These are phyloP conservation scores for Picochlorum costavermella DNA, from an alignment of 139 green algal genomes.

Conservation along the genomic window DNA sequence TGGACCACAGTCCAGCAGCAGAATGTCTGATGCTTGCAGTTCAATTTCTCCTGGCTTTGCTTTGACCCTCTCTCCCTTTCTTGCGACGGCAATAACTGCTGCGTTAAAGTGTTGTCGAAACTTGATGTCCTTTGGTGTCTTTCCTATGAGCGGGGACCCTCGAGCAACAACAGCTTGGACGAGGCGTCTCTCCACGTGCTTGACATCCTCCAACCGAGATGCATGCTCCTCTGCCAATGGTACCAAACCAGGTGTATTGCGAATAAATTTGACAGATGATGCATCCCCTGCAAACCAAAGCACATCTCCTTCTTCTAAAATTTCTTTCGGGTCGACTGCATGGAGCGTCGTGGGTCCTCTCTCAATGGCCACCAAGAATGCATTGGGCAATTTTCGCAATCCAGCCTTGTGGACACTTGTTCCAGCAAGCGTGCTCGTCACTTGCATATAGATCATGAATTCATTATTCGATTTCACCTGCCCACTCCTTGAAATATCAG, in stretches of 20 bases:
- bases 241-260: constrained; percentile 45
- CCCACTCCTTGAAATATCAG: constrained; percentile 13
- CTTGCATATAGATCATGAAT: constrained; percentile 32
- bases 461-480: constrained; percentile 29
- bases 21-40: constrained; percentile 40
- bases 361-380: constrained; percentile 59
- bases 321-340: constrained; percentile 35
- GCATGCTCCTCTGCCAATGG: constrained; percentile 37
- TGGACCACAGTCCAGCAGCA: constrained; percentile 47
- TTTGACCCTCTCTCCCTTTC: constrained; percentile 32
- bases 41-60: constrained; percentile 43
- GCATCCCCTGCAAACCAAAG: constrained; percentile 67
- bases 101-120: constrained; percentile 69
- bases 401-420: constrained; percentile 32
- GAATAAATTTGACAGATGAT: constrained; percentile 38
- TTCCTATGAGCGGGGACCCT: constrained; percentile 29
- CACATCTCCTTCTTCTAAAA: constrained; percentile 49
- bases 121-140: constrained; percentile 43
- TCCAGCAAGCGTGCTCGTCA: constrained; percentile 30
- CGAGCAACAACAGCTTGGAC: constrained; percentile 54
- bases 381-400: constrained; percentile 26
- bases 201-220: constrained; percentile 17
- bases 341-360: constrained; percentile 28
- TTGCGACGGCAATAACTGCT: constrained; percentile 67
- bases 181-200: constrained; percentile 22